These are phyloP conservation scores for Boletus austroedulis DNA, from an alignment of 1,284 basidiomycete species.

Conservation along the genomic window DNA sequence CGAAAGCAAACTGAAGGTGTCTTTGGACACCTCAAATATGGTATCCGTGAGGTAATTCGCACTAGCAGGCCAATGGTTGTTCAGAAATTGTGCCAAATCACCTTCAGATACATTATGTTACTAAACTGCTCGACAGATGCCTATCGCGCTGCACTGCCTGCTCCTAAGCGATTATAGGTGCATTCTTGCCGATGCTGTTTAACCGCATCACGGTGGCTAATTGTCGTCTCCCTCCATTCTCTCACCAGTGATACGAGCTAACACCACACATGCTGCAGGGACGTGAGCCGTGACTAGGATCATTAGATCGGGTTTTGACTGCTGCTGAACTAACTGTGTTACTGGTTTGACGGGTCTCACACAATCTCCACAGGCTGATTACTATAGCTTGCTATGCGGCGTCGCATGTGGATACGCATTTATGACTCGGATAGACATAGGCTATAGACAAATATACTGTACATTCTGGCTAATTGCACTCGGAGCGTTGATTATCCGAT, in stretches of 20 bases:
- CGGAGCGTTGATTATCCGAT: no score
- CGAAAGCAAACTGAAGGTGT: no score
- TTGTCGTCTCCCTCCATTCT: not conserved
- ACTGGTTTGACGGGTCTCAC: not conserved
- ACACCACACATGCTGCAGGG: constrained; percentile 18
- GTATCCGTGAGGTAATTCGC: no score
- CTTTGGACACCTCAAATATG: no score
- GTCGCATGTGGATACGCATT: not conserved
- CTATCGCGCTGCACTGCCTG: not conserved
- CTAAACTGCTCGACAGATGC: no score
- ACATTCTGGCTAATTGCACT: not conserved
- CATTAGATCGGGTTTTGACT: not conserved
- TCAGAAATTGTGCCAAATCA: no score
- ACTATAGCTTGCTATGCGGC: not conserved
- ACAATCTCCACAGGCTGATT: not conserved
- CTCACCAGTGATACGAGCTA: constrained; percentile 5
- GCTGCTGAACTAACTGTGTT: not conserved
- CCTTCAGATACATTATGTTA: no score
- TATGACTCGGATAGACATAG: constrained; percentile 1
- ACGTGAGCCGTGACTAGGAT: constrained; percentile 30
- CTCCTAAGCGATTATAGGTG: not conserved
- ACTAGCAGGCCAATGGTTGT: no score
- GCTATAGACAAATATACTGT: not conserved
- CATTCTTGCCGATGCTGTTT: constrained; percentile 5
- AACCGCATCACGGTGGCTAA: constrained; percentile 17